phyloP scores from a whole-genome alignment of 225 moss, liverwort and hornwort species.

The Neckera pumila region DNA sequence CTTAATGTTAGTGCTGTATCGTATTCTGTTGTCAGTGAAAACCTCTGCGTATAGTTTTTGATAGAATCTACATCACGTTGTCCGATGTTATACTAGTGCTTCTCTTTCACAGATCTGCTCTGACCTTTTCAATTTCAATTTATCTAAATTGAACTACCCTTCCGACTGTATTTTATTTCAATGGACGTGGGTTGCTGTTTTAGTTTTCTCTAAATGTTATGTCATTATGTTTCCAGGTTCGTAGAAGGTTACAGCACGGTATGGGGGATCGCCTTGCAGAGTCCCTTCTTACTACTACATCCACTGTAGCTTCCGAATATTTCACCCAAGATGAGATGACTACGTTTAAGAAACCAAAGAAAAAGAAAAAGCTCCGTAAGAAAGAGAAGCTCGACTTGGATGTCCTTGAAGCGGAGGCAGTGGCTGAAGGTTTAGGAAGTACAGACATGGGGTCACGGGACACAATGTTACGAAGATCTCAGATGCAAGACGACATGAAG shows the following conservation, averaged over 20 bases:
- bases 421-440: slow-evolving; percentile 75
- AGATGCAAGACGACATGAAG: slow-evolving; percentile 65
- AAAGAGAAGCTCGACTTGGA: slow-evolving; percentile 83
- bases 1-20: not conserved
- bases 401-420: slow-evolving; percentile 92
- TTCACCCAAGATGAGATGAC: slow-evolving; percentile 92
- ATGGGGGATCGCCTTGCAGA: slow-evolving; percentile 61
- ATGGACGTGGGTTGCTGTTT: not conserved
- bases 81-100: not conserved
- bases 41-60: not conserved
- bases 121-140: not conserved
- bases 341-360: slow-evolving; percentile 96
- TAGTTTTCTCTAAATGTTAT: not conserved
- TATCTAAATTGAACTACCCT: not conserved
- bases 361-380: slow-evolving; percentile 94
- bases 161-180: not conserved
- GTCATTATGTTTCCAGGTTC: slow-evolving; percentile 48
- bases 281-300: slow-evolving; percentile 46
- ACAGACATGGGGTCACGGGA: slow-evolving; percentile 73
- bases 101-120: not conserved
- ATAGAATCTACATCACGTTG: not conserved
- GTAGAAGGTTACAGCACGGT: slow-evolving; percentile 64
- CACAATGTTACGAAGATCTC: slow-evolving; percentile 38
- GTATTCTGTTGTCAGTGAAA: not conserved
- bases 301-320: slow-evolving; percentile 69